Percentiles rank a stretch among this genome's conserved stretches.
These are phyloP conservation scores for Starmerella bombicola DNA, from an alignment of 805 yeast genomes.

Conservation along the genomic window DNA sequence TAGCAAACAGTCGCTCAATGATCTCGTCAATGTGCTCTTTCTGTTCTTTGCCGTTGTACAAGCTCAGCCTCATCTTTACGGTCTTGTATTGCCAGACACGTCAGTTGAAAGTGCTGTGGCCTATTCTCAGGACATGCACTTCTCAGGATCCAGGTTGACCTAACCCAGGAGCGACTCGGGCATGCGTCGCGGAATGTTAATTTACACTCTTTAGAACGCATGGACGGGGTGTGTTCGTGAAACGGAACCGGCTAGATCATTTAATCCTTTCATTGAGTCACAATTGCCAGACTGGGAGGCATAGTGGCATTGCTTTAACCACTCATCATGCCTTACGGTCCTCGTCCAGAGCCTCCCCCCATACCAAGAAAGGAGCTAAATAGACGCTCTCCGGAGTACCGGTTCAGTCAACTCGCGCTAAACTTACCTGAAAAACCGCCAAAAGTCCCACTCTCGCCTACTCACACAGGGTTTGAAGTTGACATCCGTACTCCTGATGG, in stretches of 20 bases:
- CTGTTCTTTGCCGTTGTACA: conserved; percentile 19
- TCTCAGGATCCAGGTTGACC: conserved; percentile 5
- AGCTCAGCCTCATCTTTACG: neutral
- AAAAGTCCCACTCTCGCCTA: neutral
- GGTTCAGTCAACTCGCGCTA: neutral
- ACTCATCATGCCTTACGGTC: conserved; percentile 21
- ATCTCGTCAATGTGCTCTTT: conserved; percentile 20
- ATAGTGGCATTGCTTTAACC: too few species aligned
- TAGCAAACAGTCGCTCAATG: conserved; percentile 16
- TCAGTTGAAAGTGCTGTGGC: too few species aligned
- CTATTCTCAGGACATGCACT: neutral
- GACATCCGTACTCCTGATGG: too few species aligned
- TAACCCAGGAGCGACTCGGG: too few species aligned
- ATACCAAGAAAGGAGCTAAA: conserved; percentile 12
- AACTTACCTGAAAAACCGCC: neutral
- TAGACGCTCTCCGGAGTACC: neutral
- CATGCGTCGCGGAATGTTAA: too few species aligned
- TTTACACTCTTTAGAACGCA: too few species aligned
- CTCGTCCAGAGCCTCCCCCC: conserved; percentile 20
- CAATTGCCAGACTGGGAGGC: too few species aligned
- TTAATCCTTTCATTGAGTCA: too few species aligned
- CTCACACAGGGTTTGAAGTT: too few species aligned
- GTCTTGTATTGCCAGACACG: too few species aligned
- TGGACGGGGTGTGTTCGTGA: too few species aligned
- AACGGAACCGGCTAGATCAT: too few species aligned